Percentiles rank a stretch among this genome's conserved stretches.
These are phyloP conservation scores for Taiozyma sp. DNA, from an alignment of 1,139 yeast species.

Conservation along the genomic window DNA sequence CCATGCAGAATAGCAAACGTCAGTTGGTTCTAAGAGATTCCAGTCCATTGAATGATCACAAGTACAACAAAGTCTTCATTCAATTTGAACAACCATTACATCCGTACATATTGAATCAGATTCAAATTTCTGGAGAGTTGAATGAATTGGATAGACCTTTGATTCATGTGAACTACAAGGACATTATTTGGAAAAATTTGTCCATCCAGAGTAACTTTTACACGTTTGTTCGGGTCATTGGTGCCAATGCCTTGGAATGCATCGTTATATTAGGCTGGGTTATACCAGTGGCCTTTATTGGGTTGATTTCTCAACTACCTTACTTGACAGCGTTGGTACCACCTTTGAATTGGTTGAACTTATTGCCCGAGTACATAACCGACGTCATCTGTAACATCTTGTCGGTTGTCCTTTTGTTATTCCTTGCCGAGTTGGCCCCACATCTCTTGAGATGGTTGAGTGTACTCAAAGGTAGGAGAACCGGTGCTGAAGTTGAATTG, in stretches of 20 bases:
- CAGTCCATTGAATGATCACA: slow-evolving; percentile 22
- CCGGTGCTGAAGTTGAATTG: slow-evolving; percentile 53
- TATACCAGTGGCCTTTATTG: slow-evolving; percentile 68
- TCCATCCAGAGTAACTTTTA: slow-evolving; percentile 31
- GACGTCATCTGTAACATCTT: slow-evolving; percentile 52
- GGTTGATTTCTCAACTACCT: slow-evolving; percentile 62
- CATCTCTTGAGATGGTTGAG: slow-evolving; percentile 45
- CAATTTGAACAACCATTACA: slow-evolving; percentile 44
- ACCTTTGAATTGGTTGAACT: slow-evolving; percentile 44
- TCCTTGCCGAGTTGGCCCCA: slow-evolving; percentile 54
- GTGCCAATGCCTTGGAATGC: slow-evolving; percentile 41
- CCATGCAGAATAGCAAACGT: slow-evolving; percentile 24
- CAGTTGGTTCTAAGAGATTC: slow-evolving; percentile 17
- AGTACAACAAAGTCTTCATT: slow-evolving; percentile 42
- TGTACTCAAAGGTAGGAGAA: slow-evolving; percentile 44
- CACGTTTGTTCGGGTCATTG: slow-evolving; percentile 33
- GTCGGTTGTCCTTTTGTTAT: slow-evolving; percentile 56
- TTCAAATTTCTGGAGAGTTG: slow-evolving; percentile 40
- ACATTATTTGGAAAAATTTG: slow-evolving; percentile 57
- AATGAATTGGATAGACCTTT: slow-evolving; percentile 39
- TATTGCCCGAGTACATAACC: slow-evolving; percentile 47
- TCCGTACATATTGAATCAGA: slow-evolving; percentile 52
- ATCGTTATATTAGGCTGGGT: slow-evolving; percentile 56
- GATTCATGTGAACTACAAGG: slow-evolving; percentile 52
- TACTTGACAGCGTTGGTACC: slow-evolving; percentile 52